These are phyloP conservation scores for Powellomyces hirtus DNA, from an alignment of 192 early-diverging fungal genomes.

Conservation along the genomic window DNA sequence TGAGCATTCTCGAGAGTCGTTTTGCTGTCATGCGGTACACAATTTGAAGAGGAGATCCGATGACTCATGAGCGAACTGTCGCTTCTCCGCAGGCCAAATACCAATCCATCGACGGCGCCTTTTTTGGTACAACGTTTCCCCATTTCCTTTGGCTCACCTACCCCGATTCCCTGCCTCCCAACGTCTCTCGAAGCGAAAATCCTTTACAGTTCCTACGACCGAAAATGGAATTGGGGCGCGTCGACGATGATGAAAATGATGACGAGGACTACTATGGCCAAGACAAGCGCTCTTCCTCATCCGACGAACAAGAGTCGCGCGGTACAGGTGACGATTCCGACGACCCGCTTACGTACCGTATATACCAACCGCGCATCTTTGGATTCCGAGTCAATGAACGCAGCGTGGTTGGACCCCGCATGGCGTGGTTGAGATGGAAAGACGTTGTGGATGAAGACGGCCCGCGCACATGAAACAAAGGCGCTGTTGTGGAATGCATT, in stretches of 20 bases:
- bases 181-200: neutral
- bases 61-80: no score
- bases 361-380: conserved; percentile 86
- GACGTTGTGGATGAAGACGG: conserved; percentile 39
- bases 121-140: conserved; percentile 95
- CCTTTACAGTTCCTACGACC: neutral
- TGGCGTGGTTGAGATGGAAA: conserved; percentile 85
- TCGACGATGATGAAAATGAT: neutral
- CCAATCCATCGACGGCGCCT: conserved; percentile 67
- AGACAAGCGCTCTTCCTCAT: no score
- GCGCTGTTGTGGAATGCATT: no score
- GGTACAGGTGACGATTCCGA: conserved; percentile 32
- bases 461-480: no score
- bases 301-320: conserved; percentile 28
- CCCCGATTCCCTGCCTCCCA: conserved; percentile 67
- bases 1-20: no score
- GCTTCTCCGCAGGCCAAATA: conserved; percentile 38
- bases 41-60: no score
- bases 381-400: conserved; percentile 85
- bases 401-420: conserved; percentile 75
- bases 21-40: no score
- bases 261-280: conserved; percentile 12
- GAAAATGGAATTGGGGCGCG: neutral
- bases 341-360: conserved; percentile 31
- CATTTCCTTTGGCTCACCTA: conserved; percentile 88